phyloP scores from a whole-genome alignment of 2,329 filamentous ascomycete species.

The Rhynchosporium secalis region DNA sequence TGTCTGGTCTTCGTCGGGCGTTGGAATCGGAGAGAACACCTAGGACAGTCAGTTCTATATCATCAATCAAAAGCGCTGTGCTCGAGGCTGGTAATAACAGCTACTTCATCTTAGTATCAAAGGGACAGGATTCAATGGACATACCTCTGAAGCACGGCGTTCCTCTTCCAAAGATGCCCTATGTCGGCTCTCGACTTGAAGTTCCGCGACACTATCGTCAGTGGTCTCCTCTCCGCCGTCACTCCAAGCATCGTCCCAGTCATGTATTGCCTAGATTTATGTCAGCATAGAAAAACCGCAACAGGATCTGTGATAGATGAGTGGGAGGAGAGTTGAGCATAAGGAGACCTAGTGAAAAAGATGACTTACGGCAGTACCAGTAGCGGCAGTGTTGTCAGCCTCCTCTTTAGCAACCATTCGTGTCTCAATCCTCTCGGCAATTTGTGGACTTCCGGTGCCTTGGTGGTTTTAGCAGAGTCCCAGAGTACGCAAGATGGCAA shows the following conservation, averaged over 20 bases:
- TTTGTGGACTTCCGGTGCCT: constrained; percentile 65
- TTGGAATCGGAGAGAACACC: constrained; percentile 3
- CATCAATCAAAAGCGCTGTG: background rate
- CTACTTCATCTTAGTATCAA: background rate
- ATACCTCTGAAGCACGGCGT: constrained; percentile 20
- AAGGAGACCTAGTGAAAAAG: background rate
- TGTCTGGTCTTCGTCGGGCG: constrained; percentile 35
- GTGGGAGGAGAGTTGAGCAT: background rate
- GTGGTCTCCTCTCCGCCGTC: constrained; percentile 49
- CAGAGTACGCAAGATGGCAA: background rate
- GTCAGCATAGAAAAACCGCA: background rate
- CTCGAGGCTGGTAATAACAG: background rate
- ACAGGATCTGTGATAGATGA: background rate
- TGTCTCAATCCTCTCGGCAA: constrained; percentile 82
- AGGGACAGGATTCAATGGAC: background rate
- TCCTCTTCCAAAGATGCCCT: constrained; percentile 33
- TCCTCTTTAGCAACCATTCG: constrained; percentile 70
- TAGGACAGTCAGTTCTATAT: constrained; percentile 1
- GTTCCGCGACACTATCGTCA: constrained; percentile 42
- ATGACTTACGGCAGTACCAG: constrained; percentile 41
- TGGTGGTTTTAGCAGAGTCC: constrained; percentile 30
- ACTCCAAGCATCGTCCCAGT: constrained; percentile 78
- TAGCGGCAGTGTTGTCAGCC: constrained; percentile 63
- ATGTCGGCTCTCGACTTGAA: constrained; percentile 19
- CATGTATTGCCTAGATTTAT: constrained; percentile 42